A percentile compares a stretch with the other conserved stretches of the same genome.
Conservation (phyloP, 768 basidiomycete genomes). For the Rhizopogon rudus region DNA sequence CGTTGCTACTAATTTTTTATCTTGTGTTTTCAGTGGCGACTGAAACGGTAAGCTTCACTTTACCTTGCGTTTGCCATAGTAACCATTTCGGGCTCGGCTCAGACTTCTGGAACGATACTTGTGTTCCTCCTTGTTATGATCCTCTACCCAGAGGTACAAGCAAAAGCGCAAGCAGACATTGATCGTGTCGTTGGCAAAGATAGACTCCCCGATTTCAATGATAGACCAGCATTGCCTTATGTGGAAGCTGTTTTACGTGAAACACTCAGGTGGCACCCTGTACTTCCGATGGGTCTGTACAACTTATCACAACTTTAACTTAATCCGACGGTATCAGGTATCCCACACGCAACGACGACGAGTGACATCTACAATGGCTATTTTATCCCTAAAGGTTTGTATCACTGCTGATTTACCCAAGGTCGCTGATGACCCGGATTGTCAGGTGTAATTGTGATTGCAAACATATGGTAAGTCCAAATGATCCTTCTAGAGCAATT, state of each 20-base stretch:
- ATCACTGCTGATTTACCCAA: too few relatives aligned
- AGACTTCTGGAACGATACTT: slow-evolving; percentile 8
- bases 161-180: background rate
- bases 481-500: background rate
- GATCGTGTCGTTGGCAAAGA: slow-evolving; percentile 5
- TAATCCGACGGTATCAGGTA: background rate
- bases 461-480: too few relatives aligned
- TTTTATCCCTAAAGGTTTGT: too few relatives aligned
- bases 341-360: too few relatives aligned
- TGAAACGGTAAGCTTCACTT: too few relatives aligned
- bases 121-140: background rate
- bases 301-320: background rate
- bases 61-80: too few relatives aligned
- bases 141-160: background rate
- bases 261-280: background rate
- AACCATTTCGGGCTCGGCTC: background rate
- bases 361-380: too few relatives aligned
- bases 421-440: too few relatives aligned
- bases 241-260: too few relatives aligned
- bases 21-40: too few relatives aligned
- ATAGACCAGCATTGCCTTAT: slow-evolving; percentile 1
- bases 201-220: slow-evolving; percentile 2
- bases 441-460: too few relatives aligned
- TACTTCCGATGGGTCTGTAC: background rate
- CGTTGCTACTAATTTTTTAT: too few relatives aligned